These are phyloP conservation scores for Phytomonas sp. DNA, from an alignment of 208 protist species.

Conservation along the genomic window DNA sequence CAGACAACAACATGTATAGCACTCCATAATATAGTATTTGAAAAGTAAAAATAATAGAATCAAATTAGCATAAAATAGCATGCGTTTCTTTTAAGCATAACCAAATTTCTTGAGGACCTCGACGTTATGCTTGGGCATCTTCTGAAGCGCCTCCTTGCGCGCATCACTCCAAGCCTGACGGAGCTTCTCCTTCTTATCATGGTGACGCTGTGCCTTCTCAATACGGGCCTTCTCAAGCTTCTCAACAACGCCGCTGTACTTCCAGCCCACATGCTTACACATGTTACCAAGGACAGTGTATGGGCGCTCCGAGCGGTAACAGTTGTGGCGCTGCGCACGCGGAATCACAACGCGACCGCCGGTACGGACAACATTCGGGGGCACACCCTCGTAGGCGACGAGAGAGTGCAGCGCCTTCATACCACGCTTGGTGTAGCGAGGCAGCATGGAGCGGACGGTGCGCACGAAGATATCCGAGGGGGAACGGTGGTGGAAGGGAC, in stretches of 20 bases:
- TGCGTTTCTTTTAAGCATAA: conserved; percentile 42
- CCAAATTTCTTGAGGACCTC: conserved; percentile 88
- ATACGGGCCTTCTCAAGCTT: conserved; percentile 70
- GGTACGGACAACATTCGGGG: conserved; percentile 54
- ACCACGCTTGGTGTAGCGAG: conserved; percentile 86
- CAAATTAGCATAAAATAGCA: neutral
- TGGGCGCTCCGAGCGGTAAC: conserved; percentile 67
- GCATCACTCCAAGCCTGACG: conserved; percentile 56
- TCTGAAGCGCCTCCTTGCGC: conserved; percentile 61
- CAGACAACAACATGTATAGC: conserved; percentile 2
- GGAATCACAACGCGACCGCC: conserved; percentile 67
- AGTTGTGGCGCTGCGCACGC: conserved; percentile 60
- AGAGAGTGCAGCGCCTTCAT: conserved; percentile 65
- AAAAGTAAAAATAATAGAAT: neutral
- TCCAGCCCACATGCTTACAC: conserved; percentile 86
- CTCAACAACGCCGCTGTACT: conserved; percentile 76
- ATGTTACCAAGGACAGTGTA: conserved; percentile 84
- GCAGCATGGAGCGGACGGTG: conserved; percentile 97
- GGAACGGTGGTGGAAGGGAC: conserved; percentile 97
- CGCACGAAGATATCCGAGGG: conserved; percentile 95
- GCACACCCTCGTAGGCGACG: conserved; percentile 77
- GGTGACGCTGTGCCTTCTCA: conserved; percentile 59
- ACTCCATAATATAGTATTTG: too few relatives aligned
- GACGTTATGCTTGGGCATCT: conserved; percentile 83
- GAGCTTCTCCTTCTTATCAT: conserved; percentile 65